Percentiles rank a stretch among this genome's conserved stretches.
phyloP scores from a whole-genome alignment of 805 yeast species.

The Wickerhamiella domercqiae region DNA sequence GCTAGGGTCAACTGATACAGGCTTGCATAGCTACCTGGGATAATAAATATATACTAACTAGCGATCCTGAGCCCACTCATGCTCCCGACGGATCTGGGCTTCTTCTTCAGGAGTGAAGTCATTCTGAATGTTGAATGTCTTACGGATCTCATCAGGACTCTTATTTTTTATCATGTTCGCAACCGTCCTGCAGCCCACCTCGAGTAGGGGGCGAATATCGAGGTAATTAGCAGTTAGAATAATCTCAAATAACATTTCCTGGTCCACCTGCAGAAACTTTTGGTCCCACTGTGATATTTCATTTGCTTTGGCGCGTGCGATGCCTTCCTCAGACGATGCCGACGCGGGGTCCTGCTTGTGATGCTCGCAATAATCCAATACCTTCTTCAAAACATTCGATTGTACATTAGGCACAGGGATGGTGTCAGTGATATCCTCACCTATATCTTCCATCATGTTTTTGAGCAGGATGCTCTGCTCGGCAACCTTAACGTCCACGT shows the following conservation, averaged over 20 bases:
- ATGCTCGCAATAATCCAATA: slow-evolving; percentile 93
- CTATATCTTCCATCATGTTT: slow-evolving; percentile 65
- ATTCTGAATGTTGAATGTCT: slow-evolving; percentile 30
- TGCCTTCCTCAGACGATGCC: slow-evolving; percentile 37
- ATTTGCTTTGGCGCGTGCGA: slow-evolving; percentile 62
- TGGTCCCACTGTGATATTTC: slow-evolving; percentile 95
- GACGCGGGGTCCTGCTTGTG: slow-evolving; percentile 63
- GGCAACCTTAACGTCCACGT: slow-evolving; percentile 44
- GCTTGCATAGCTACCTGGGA: not conserved
- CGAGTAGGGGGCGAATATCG: slow-evolving; percentile 31
- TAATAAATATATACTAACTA: slow-evolving; percentile 2
- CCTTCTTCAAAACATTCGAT: slow-evolving; percentile 55
- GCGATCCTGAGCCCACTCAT: slow-evolving; percentile 31
- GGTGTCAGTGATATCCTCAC: slow-evolving; percentile 48
- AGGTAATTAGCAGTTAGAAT: slow-evolving; percentile 34
- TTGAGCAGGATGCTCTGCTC: slow-evolving; percentile 74
- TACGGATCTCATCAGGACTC: slow-evolving; percentile 32
- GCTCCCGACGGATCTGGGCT: slow-evolving; percentile 31
- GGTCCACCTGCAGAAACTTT: slow-evolving; percentile 85
- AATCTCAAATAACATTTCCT: slow-evolving; percentile 35
- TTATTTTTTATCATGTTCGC: slow-evolving; percentile 35
- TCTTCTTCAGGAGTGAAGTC: slow-evolving; percentile 36
- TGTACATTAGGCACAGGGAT: slow-evolving; percentile 82
- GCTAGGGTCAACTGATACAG: too few species aligned
- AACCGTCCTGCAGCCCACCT: slow-evolving; percentile 34